Evolutionary conservation across 495 filamentous ascomycete genomes (phyloP), one percentile per base, ranked within the genome.

Genomic region (Penicillium alfredii): DNA sequence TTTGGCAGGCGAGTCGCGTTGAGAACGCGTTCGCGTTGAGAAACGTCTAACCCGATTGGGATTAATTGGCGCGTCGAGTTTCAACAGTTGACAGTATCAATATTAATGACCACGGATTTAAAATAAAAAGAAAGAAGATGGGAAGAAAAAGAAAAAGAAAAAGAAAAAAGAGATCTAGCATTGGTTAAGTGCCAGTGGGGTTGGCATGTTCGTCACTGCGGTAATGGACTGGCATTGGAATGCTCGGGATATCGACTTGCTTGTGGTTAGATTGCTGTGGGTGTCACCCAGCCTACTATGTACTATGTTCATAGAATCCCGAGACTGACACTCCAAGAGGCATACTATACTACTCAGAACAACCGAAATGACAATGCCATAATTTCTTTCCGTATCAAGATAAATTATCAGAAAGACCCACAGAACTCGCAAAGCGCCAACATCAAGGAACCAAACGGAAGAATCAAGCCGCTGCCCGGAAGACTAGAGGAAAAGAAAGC

Each of bases 221-320:
- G 61, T 52, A 47, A 62, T 62, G 15, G 13, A 16, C 31, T 20
- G 42, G 50, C 47, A 62, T 58, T 35, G 49, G 48, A 55, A 55
- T 55, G 51, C 28, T 31, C n/a, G n/a, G n/a, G n/a, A n/a, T n/a
- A n/a, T n/a, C n/a, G n/a, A n/a, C n/a, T n/a, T n/a, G n/a, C n/a
- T n/a, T n/a, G n/a, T n/a, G n/a, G n/a, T n/a, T n/a, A n/a, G n/a
- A n/a, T n/a, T n/a, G n/a, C n/a, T n/a, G n/a, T n/a, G n/a, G n/a
- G 23, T 25, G 23, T 25, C 23, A 25, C 23, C 8, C 23, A 8
- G 5, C 23, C 5, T 2, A 8, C 5, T 25, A 8, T n/a, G 11
- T 25, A 25, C 23, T n/a, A 25, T 8, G 11, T n/a, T 9, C 8
- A 25, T 25, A n/a, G 23, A 25, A 9, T 25, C 23, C 11, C 23